A percentile compares a stretch with the other conserved stretches of the same genome.
Evolutionary conservation across 2,329 filamentous ascomycete species (phyloP).

Genomic region (Cladosporium sp.): DNA sequence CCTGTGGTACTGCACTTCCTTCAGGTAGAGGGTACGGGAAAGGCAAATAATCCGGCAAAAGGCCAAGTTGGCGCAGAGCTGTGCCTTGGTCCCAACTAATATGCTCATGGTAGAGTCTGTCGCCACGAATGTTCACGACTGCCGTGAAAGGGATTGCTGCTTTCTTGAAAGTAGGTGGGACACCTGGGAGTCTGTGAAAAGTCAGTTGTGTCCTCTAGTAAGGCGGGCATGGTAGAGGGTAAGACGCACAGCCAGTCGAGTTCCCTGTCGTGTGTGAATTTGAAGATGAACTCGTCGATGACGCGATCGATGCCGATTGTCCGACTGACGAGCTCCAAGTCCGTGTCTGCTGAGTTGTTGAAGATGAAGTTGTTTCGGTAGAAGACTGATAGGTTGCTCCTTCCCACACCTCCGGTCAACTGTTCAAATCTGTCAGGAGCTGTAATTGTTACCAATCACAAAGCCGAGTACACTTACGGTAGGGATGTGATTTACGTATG

Average conservation of each 20-base stretch:
- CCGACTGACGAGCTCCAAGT: slow-evolving; percentile 65
- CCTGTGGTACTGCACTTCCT: slow-evolving; percentile 19
- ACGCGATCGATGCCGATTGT: slow-evolving; percentile 69
- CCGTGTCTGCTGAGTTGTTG: slow-evolving; percentile 64
- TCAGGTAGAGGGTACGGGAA: slow-evolving; percentile 29
- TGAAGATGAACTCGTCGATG: slow-evolving; percentile 66
- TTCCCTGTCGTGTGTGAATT: slow-evolving; percentile 58
- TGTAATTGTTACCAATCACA: neutral
- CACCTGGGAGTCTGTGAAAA: slow-evolving; percentile 48
- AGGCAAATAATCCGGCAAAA: slow-evolving; percentile 61
- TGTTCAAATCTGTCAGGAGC: neutral
- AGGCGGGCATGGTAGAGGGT: neutral
- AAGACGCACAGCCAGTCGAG: slow-evolving; percentile 64
- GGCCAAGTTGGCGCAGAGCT: slow-evolving; percentile 56
- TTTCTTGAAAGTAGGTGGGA: slow-evolving; percentile 53
- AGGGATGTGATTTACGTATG: slow-evolving; percentile 74
- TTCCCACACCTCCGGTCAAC: slow-evolving; percentile 64
- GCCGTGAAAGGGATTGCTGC: slow-evolving; percentile 61
- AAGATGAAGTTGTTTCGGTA: slow-evolving; percentile 73
- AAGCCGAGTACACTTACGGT: slow-evolving; percentile 38
- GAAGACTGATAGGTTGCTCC: slow-evolving; percentile 59
- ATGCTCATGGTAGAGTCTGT: slow-evolving; percentile 66
- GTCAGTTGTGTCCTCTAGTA: neutral
- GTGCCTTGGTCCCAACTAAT: slow-evolving; percentile 68
- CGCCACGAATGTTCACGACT: slow-evolving; percentile 64